Conservation (phyloP, 805 yeast genomes). For the Monosporozyma unispora region DNA sequence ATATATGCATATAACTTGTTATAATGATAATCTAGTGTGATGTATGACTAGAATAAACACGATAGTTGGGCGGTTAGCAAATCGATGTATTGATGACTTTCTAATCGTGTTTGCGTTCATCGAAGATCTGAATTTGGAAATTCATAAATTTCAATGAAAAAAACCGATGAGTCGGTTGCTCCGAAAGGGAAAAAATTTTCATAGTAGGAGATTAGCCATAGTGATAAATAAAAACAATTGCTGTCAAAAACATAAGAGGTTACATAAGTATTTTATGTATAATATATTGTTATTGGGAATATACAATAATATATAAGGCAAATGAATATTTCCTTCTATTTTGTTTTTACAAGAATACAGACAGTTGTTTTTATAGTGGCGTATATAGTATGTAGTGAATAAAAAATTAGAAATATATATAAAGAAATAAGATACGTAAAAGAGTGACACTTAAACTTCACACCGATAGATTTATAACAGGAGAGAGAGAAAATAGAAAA, state of each 20-base stretch:
- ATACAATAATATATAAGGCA: too few relatives aligned
- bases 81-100: background rate
- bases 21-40: background rate
- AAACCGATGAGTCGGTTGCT: background rate
- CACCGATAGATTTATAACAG: background rate
- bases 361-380: background rate
- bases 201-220: background rate
- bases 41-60: background rate
- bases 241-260: background rate
- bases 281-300: background rate
- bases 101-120: background rate
- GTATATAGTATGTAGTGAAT: background rate
- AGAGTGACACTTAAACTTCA: background rate
- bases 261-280: background rate
- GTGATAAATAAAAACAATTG: too few relatives aligned
- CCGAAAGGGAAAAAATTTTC: background rate
- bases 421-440: background rate
- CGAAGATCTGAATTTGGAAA: conserved; percentile 1
- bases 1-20: background rate
- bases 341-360: background rate
- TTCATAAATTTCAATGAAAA: background rate
- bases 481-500: background rate
- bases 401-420: background rate
- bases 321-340: too few relatives aligned
- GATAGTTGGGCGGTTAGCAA: background rate